Evolutionary conservation across 2,329 filamentous ascomycete species (phyloP), one percentile per base, ranked within the genome.

Genomic region (Didymellaceae sp.): DNA sequence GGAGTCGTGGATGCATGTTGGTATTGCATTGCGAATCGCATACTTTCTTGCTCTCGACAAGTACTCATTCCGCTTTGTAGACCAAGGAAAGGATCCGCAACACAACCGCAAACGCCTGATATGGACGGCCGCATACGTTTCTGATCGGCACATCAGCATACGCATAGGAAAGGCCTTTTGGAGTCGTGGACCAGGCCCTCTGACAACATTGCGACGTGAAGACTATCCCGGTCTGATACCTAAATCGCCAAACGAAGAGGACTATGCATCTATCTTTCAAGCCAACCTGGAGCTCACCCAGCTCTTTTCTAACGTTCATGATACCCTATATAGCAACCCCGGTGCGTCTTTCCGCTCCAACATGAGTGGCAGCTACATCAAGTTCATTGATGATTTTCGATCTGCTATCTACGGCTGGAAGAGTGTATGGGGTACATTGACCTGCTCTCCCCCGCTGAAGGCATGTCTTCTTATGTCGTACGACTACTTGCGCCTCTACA

Each of bases 1-100:
- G 34, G 86, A 87, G 22, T 86, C 86, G 0, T 90, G 87, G 87
- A 90, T 90, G 86, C 85, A 89, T 60, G 86, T 89, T 5, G 87
- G 87, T 1, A 80, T 87, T 16, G 87, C 87, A 3, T 73, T 90
- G 6, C 80, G 87, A 6, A 82, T 88, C 2, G 87, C 83, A 0
- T 90, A 90, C 65, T 87, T 87, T 41, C 81, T 89, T 13, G 84
- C 84, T 1, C 76, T 90, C 14, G 87, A 90, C 64, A 80, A 85
- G 52, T 88, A 86, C 16, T 85, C 85, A 0, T 86, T 90, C 59
- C 78, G 83, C 33, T 81, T 83, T 24, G 82, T 85, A 28, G 77
- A 81, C 33, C 80, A 82, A 9, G 79, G 79, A n/a, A 83, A 84
- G 47, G 80, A 84, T 7, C 79, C 81, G 21, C 77, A 81, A 16